Evolutionary conservation across 306 rosid genomes (phyloP).

Genomic region (Arachis hypogaea): DNA sequence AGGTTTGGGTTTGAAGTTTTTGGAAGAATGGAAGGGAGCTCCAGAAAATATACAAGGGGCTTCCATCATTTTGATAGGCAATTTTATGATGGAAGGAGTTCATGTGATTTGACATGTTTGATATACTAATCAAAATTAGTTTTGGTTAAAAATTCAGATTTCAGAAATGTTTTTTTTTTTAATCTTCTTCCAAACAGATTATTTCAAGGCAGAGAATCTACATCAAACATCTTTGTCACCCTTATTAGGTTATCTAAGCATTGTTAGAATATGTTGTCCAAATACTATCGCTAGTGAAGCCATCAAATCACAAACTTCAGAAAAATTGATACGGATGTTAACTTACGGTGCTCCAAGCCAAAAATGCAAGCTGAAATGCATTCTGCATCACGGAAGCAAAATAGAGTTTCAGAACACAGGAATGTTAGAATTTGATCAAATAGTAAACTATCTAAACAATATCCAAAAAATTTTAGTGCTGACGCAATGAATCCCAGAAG

Average conservation of each 20-base stretch:
- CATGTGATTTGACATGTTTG: neutral
- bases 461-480: no score
- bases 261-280: neutral
- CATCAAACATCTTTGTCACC: neutral
- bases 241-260: neutral
- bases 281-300: neutral
- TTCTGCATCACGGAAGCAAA: constrained; percentile 57
- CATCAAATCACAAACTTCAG: neutral
- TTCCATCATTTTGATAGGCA: no score
- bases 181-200: neutral
- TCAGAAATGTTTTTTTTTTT: neutral
- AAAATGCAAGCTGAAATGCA: constrained; percentile 85
- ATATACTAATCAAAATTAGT: neutral
- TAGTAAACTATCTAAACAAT: no score
- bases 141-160: neutral
- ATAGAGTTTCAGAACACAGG: constrained; percentile 4
- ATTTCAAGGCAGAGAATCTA: neutral
- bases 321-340: constrained; percentile 1
- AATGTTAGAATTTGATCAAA: neutral
- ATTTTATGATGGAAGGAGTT: neutral
- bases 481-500: no score
- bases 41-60: no score
- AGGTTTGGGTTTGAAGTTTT: no score
- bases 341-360: constrained; percentile 76
- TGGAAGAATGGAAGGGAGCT: no score